Evolutionary conservation across 1,284 basidiomycete species (phyloP).

Genomic region (Amylostereum areolatum): DNA sequence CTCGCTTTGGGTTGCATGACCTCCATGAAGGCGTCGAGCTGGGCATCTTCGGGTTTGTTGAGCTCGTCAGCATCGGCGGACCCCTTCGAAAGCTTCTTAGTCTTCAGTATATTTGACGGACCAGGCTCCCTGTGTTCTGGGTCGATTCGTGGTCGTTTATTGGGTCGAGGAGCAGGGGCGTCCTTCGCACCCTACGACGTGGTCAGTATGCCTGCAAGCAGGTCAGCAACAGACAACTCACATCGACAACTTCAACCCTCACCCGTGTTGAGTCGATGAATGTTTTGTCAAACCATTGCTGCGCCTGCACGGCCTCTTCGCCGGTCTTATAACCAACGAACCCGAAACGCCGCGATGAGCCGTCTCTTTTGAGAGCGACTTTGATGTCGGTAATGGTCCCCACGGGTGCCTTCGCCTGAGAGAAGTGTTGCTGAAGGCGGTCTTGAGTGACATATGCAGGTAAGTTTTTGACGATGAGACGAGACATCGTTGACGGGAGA

Average conservation of each 20-base stretch:
- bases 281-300: slow-evolving; percentile 82
- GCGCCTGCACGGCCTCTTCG: slow-evolving; percentile 70
- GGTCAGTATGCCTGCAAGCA: not conserved
- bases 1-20: slow-evolving; percentile 56
- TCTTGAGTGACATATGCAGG: slow-evolving; percentile 69
- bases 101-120: no score
- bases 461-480: slow-evolving; percentile 88
- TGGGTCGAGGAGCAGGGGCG: slow-evolving; percentile 57
- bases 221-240: slow-evolving; percentile 27
- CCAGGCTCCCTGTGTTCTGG: slow-evolving; percentile 16
- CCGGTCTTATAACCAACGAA: slow-evolving; percentile 89
- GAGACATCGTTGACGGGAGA: slow-evolving; percentile 54
- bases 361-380: slow-evolving; percentile 73
- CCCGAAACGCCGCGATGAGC: slow-evolving; percentile 82
- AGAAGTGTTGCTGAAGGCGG: slow-evolving; percentile 68
- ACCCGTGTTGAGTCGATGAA: slow-evolving; percentile 77
- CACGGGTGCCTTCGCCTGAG: slow-evolving; percentile 53
- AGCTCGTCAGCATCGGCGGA: slow-evolving; percentile 20
- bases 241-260: slow-evolving; percentile 74
- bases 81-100: no score
- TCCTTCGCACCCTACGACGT: slow-evolving; percentile 52
- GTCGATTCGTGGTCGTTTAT: slow-evolving; percentile 59
- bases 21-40: slow-evolving; percentile 54
- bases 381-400: slow-evolving; percentile 85
- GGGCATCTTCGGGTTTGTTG: slow-evolving; percentile 24